Evolutionary conservation across 805 yeast species (phyloP), one percentile per base, ranked within the genome.

Genomic region (Starmerella cellae): DNA sequence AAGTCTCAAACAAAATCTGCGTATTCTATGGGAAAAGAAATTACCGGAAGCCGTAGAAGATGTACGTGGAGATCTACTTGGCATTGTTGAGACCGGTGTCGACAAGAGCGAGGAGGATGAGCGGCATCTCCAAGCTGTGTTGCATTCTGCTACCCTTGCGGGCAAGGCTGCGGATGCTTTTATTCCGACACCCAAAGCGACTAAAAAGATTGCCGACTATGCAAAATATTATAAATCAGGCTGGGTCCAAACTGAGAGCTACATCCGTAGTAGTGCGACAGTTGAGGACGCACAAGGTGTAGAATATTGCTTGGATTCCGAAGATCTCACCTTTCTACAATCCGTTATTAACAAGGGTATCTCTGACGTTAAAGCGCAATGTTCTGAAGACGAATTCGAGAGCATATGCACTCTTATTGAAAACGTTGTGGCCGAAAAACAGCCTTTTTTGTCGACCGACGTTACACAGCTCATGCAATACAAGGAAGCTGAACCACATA

Each of bases 71-170:
- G 95, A 88, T 49, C 63, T 82, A 24, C 84, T 83, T 55, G 83
- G 84, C 47, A 42, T 48, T 18, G 74, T 91, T 35, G 98, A 91
- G 55, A 88, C 97, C 5, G 98, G 98, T 63, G 98, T 91, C 33
- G 98, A 91, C 57, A 91, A 91, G 60, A 84, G 82, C 52, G 98
- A 91, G 62, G 98, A 91, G 62, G 94, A 84, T 49, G 98, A 91
- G 61, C 91, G 82, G 33, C 98, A 91, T 72, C 69, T 91, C 48
- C 94, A 88, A 60, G 83, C 80, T 49, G 95, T 87, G 38, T 79
- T 91, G 50, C 77, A 77, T 61, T 88, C 88, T 2, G 70, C 82
- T 17, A 73, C 73, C 44, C 31, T 26, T 23, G 64, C 66, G 52
- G 46, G 41, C 19, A 46, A 47, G 20, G 34, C 19, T 13, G 37